These are phyloP conservation scores for Penicillium sp. DNA, from an alignment of 2,329 filamentous ascomycete genomes.

Conservation along the genomic window DNA sequence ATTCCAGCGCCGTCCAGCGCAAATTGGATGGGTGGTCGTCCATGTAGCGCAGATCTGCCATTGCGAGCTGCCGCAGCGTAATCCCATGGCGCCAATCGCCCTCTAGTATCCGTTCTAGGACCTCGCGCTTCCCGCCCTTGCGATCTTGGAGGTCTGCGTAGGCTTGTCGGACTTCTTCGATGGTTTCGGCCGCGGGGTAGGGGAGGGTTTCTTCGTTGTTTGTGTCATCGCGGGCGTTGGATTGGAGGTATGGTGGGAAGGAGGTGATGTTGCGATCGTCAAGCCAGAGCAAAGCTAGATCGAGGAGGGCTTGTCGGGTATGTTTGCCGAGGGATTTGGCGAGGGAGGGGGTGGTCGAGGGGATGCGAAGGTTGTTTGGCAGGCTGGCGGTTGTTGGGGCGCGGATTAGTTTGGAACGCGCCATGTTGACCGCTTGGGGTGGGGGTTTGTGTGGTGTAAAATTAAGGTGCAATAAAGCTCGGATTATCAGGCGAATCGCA, in stretches of 20 bases:
- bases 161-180: conserved; percentile 66
- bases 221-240: conserved; percentile 51
- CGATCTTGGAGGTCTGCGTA: conserved; percentile 63
- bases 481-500: neutral
- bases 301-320: conserved; percentile 70
- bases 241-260: conserved; percentile 61
- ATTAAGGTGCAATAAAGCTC: too few species aligned
- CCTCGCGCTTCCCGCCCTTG: conserved; percentile 56
- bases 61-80: conserved; percentile 58
- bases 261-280: conserved; percentile 63
- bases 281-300: conserved; percentile 76
- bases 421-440: conserved; percentile 25
- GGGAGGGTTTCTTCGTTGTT: conserved; percentile 65
- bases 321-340: conserved; percentile 69
- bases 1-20: conserved; percentile 57
- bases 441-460: neutral
- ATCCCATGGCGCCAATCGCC: conserved; percentile 60
- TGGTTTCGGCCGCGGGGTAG: conserved; percentile 67
- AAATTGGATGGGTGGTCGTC: conserved; percentile 55
- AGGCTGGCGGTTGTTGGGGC: conserved; percentile 72
- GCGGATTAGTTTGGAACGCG: conserved; percentile 37
- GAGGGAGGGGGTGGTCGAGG: conserved; percentile 65
- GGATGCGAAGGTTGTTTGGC: conserved; percentile 69
- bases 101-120: conserved; percentile 59
- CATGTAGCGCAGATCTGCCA: conserved; percentile 56